These are phyloP conservation scores for Kalanchoe fedtschenkoi DNA, from an alignment of 164 flowering plant genomes.

Conservation along the genomic window DNA sequence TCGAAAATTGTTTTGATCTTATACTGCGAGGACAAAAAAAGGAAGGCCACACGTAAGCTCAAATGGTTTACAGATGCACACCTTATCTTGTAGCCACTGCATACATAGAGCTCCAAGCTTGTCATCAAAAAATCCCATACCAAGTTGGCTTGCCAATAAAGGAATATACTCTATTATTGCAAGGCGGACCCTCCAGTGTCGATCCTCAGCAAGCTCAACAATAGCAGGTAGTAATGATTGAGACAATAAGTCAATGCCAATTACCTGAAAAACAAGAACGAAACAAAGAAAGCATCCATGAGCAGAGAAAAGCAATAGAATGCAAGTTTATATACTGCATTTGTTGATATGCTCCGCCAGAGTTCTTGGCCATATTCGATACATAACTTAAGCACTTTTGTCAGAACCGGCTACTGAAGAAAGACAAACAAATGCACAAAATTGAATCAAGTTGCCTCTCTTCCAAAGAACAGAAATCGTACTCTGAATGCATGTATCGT, in stretches of 20 bases:
- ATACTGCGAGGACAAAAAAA: too few species aligned
- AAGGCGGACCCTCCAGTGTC: slow-evolving; percentile 95
- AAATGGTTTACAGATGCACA: slow-evolving; percentile 12
- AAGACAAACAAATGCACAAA: not conserved
- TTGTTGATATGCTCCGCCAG: not conserved
- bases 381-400: not conserved
- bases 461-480: not conserved
- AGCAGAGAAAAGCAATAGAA: too few species aligned
- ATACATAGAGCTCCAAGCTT: slow-evolving; percentile 89
- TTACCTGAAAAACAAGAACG: slow-evolving; percentile 49
- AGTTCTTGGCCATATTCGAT: not conserved
- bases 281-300: too few species aligned
- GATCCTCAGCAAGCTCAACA: slow-evolving; percentile 98
- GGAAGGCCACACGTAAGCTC: too few species aligned
- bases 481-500: not conserved
- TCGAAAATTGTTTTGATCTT: not conserved
- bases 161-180: slow-evolving; percentile 96
- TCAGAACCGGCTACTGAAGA: not conserved
- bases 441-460: not conserved
- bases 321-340: not conserved
- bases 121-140: slow-evolving; percentile 90
- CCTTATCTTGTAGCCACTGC: slow-evolving; percentile 85
- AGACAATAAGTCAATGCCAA: slow-evolving; percentile 90
- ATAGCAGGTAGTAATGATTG: slow-evolving; percentile 88
- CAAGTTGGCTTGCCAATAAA: slow-evolving; percentile 87